phyloP scores from a whole-genome alignment of 768 basidiomycete species.

The Auricularia cornea region DNA sequence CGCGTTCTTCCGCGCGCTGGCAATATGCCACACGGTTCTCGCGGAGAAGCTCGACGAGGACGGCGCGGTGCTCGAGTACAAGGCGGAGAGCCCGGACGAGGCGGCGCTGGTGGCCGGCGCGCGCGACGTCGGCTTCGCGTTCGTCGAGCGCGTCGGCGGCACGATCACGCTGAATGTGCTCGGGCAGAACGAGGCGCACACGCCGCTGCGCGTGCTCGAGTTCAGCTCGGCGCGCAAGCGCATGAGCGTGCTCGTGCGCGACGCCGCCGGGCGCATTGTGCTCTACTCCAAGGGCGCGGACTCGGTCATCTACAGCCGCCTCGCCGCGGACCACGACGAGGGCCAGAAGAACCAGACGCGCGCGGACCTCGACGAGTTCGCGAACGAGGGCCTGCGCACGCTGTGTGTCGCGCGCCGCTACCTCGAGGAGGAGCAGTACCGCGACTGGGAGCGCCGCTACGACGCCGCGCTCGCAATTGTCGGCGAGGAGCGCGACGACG shows the following conservation, averaged over 20 bases:
- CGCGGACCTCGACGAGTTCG: slow-evolving; percentile 87
- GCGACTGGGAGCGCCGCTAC: slow-evolving; percentile 68
- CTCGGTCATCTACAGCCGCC: slow-evolving; percentile 83
- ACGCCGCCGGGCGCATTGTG: slow-evolving; percentile 72
- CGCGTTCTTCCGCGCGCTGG: slow-evolving; percentile 91
- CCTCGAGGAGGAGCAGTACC: slow-evolving; percentile 76
- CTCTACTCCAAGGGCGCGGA: slow-evolving; percentile 98
- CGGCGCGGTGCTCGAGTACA: slow-evolving; percentile 63
- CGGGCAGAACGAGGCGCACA: slow-evolving; percentile 79
- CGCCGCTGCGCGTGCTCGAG: slow-evolving; percentile 72
- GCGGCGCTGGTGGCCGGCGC: slow-evolving; percentile 90
- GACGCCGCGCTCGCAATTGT: slow-evolving; percentile 74
- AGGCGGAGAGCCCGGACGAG: slow-evolving; percentile 95
- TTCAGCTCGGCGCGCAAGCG: slow-evolving; percentile 93
- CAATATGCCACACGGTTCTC: slow-evolving; percentile 87
- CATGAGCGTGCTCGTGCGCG: slow-evolving; percentile 88
- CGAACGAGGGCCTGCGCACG: slow-evolving; percentile 86
- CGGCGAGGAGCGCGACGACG: slow-evolving; percentile 71
- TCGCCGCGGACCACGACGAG: slow-evolving; percentile 68
- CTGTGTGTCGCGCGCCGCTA: slow-evolving; percentile 80
- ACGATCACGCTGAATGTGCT: slow-evolving; percentile 83
- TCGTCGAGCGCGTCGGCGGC: slow-evolving; percentile 67
- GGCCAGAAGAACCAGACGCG: slow-evolving; percentile 66
- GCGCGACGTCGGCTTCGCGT: slow-evolving; percentile 88
- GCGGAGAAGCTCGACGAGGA: slow-evolving; percentile 64